A percentile compares a stretch with the other conserved stretches of the same genome.
Evolutionary conservation across 2,329 filamentous ascomycete species (phyloP).

Genomic region (Pseudogymnoascus sp.): DNA sequence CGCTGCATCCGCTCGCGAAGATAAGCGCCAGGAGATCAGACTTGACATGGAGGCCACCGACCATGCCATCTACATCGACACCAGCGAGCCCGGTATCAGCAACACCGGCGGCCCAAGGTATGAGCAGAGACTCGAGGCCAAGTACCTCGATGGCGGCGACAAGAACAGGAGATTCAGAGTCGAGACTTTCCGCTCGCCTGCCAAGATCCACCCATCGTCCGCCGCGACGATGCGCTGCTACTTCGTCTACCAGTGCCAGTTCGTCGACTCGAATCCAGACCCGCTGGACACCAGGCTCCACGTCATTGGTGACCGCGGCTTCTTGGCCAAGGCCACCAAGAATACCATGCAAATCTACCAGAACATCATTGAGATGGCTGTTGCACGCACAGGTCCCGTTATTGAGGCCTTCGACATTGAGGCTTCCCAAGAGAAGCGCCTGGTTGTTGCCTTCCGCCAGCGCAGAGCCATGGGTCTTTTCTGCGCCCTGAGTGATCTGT

Average conservation of each 20-base stretch:
- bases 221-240: constrained; percentile 90
- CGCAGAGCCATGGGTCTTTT: constrained; percentile 89
- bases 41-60: constrained; percentile 92
- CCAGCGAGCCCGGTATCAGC: constrained; percentile 79
- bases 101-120: constrained; percentile 77
- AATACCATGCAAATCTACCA: constrained; percentile 97
- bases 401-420: constrained; percentile 98
- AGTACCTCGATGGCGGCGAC: constrained; percentile 78
- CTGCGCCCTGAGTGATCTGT: constrained; percentile 89
- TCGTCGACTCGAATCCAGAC: constrained; percentile 67
- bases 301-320: constrained; percentile 85
- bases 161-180: constrained; percentile 76
- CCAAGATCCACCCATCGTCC: constrained; percentile 62
- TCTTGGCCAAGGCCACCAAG: constrained; percentile 88
- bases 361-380: constrained; percentile 81
- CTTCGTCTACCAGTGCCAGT: constrained; percentile 96
- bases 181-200: constrained; percentile 92
- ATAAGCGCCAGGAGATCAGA: constrained; percentile 89
- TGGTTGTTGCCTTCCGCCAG: constrained; percentile 91
- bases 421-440: constrained; percentile 80
- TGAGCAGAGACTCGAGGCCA: constrained; percentile 87
- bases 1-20: constrained; percentile 84
- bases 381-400: constrained; percentile 81
- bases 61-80: constrained; percentile 98
- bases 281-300: constrained; percentile 82